These are phyloP conservation scores for Drechslerella dactyloides DNA, from an alignment of 2,329 filamentous ascomycete genomes.

Conservation along the genomic window DNA sequence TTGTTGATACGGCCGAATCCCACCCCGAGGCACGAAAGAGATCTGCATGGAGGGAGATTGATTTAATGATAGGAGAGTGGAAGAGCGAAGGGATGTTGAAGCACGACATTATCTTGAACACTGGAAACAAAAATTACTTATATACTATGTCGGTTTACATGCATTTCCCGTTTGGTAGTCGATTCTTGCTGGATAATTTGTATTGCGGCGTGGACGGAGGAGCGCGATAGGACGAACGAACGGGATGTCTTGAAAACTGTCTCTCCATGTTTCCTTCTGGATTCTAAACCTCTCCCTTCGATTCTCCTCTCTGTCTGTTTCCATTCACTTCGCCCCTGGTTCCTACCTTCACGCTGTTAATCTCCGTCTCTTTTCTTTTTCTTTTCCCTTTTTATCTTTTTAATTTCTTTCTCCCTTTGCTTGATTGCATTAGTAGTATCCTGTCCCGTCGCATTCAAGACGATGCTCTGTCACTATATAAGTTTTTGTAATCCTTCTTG, in stretches of 20 bases:
- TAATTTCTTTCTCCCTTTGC: slow-evolving; percentile 25
- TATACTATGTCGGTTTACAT: slow-evolving; percentile 1
- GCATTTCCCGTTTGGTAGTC: slow-evolving; percentile 6
- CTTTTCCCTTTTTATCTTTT: slow-evolving; percentile 22
- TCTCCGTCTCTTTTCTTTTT: slow-evolving; percentile 18
- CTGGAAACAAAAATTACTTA: neutral
- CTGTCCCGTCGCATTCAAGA: slow-evolving; percentile 29
- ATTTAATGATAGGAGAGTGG: neutral
- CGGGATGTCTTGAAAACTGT: neutral
- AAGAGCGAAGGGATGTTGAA: neutral
- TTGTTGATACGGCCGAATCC: neutral
- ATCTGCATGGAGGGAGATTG: neutral
- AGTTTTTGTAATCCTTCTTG: slow-evolving; percentile 51
- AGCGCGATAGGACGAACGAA: neutral
- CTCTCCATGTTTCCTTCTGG: neutral
- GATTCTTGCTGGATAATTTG: slow-evolving; percentile 7
- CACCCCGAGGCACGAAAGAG: neutral
- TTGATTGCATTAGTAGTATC: slow-evolving; percentile 46
- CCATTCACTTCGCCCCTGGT: neutral
- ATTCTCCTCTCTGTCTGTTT: slow-evolving; percentile 7
- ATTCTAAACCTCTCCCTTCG: neutral
- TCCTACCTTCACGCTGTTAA: slow-evolving; percentile 17
- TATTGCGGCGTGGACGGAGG: neutral
- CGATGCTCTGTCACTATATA: slow-evolving; percentile 48
- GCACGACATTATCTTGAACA: slow-evolving; percentile 1